Evolutionary conservation across 768 basidiomycete genomes (phyloP).

Genomic region (Saitozyma podzolica): DNA sequence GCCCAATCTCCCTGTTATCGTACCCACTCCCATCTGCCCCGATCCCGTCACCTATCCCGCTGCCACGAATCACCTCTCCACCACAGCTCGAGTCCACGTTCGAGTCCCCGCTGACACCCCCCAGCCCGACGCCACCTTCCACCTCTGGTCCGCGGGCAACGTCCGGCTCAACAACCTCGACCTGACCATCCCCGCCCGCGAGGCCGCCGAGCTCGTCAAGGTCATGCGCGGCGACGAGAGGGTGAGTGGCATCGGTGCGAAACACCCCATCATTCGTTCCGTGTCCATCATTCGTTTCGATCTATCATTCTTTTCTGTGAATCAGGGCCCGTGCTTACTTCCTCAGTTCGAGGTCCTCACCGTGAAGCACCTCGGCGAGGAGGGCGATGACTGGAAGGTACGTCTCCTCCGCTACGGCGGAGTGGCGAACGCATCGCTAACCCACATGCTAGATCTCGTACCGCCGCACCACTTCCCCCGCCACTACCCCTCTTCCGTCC

Average conservation of each 20-base stretch:
- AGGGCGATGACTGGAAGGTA: constrained; percentile 48
- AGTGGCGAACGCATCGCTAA: neutral
- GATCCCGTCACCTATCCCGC: neutral
- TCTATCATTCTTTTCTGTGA: neutral
- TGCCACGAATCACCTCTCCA: neutral
- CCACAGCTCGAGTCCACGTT: constrained; percentile 18
- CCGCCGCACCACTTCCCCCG: constrained; percentile 18
- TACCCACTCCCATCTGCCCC: neutral
- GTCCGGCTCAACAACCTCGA: constrained; percentile 36
- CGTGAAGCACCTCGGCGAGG: constrained; percentile 24
- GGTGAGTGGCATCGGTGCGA: constrained; percentile 16
- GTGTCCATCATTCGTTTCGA: neutral
- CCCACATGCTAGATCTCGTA: constrained; percentile 25
- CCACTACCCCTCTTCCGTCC: constrained; percentile 23
- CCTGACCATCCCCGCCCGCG: constrained; percentile 33
- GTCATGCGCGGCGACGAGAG: constrained; percentile 31
- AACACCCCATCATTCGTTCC: neutral
- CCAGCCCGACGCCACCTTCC: constrained; percentile 16
- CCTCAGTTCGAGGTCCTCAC: constrained; percentile 34
- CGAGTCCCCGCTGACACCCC: too few species aligned
- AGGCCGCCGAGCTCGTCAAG: constrained; percentile 32
- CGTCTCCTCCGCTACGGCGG: constrained; percentile 1
- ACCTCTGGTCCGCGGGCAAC: constrained; percentile 48
- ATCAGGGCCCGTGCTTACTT: constrained; percentile 3
- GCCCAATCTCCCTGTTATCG: neutral